Evolutionary conservation across 164 flowering plant species (phyloP).

Genomic region (Annona cherimola): DNA sequence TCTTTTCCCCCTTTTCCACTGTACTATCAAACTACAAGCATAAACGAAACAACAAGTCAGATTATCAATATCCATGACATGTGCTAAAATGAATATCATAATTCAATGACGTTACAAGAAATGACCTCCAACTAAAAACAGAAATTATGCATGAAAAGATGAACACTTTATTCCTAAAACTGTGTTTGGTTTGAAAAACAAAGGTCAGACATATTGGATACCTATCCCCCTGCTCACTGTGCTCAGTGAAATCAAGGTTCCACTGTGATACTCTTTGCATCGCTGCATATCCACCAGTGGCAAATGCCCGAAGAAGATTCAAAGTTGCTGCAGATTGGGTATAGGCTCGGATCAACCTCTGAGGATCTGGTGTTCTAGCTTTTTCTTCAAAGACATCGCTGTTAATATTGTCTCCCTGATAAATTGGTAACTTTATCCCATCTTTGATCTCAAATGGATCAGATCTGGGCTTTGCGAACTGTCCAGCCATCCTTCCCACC

Average conservation of each 20-base stretch:
- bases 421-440: slow-evolving; percentile 47
- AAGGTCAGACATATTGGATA: slow-evolving; percentile 3
- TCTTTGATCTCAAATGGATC: slow-evolving; percentile 39
- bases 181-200: neutral
- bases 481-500: slow-evolving; percentile 60
- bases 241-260: slow-evolving; percentile 42
- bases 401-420: slow-evolving; percentile 47
- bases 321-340: slow-evolving; percentile 46
- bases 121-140: neutral
- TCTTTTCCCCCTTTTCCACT: too few relatives aligned
- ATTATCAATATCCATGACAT: too few relatives aligned
- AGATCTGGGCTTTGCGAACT: slow-evolving; percentile 54
- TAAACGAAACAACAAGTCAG: too few relatives aligned
- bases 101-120: too few relatives aligned
- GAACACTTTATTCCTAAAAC: neutral
- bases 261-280: slow-evolving; percentile 46
- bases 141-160: neutral
- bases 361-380: slow-evolving; percentile 47
- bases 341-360: slow-evolving; percentile 43
- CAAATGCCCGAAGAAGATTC: slow-evolving; percentile 50
- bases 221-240: slow-evolving; percentile 52
- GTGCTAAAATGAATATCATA: too few relatives aligned
- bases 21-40: too few relatives aligned
- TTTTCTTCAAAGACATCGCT: slow-evolving; percentile 40
- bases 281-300: slow-evolving; percentile 53